Evolutionary conservation across 2,329 filamentous ascomycete species (phyloP), one percentile per base, ranked within the genome.

Genomic region (Cytospora chrysosperma): DNA sequence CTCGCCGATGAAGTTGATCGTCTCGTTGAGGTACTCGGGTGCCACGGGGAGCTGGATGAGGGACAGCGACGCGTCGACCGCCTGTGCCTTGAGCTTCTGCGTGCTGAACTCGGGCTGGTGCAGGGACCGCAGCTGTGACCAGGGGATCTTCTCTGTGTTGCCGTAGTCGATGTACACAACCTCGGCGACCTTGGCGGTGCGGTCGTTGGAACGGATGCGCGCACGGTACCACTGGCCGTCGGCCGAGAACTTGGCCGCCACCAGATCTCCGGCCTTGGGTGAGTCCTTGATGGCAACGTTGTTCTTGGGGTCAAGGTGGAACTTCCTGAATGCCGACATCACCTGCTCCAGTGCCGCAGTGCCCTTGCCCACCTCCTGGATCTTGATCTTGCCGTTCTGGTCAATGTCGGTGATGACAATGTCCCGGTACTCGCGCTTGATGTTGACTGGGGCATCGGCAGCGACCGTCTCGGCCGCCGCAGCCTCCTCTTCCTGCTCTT

Each of bases 221-320:
- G 91, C 95, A 66, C 95, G 91, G 81, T 99, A 99, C 94, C 94
- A 99, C 70, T 95, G 88, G 65, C 89, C 87, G 73, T 99, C 95
- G 59, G 88, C 89, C 8, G 88, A 90, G 81, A 98, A 99, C 74
- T 91, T 90, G 71, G 94, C 94, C 1, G 94, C 90, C 28, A 99
- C 94, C 65, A 90, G 88, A 69, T 98, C 93, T 68, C 95, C 95
- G 1, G 92, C 87, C 82, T 97, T 97, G 66, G 95, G 94, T 24
- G 91, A 85, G 53, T 87, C 86, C 53, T 85, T 79, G 51, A 98
- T 82, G 19, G 90, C 80, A 65, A 87, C 86, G 72, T 85, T 89
- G 80, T 97, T 96, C 70, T 90, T 83, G 53, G 91, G 85, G 77
- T 92, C 93, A 60, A 94, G 74, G 77, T 99, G 93, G 83, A 97